Evolutionary conservation across 805 yeast genomes (phyloP).

Genomic region (Saccharomycopsis guyanensis): DNA sequence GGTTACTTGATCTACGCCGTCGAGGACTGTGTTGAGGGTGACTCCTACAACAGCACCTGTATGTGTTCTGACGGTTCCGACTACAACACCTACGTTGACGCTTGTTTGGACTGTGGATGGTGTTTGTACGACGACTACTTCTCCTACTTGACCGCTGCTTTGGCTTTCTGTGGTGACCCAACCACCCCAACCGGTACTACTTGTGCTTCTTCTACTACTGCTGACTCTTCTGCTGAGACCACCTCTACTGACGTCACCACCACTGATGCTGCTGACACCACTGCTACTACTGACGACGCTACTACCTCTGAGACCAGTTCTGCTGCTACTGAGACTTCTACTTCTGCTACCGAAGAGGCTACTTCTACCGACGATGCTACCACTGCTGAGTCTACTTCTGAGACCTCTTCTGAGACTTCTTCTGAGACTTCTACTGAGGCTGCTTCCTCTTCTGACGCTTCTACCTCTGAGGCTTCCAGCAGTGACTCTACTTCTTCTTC

Average conservation of each 20-base stretch:
- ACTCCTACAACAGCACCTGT: constrained; percentile 24
- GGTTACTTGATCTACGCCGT: constrained; percentile 30
- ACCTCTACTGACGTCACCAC: constrained; percentile 6
- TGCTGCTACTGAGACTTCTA: constrained; percentile 4
- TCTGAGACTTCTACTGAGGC: constrained; percentile 6
- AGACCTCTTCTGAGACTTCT: constrained; percentile 17
- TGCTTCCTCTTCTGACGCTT: constrained; percentile 4
- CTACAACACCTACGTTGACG: constrained; percentile 23
- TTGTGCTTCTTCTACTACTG: constrained; percentile 24
- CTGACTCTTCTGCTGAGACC: constrained; percentile 3
- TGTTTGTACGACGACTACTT: constrained; percentile 31
- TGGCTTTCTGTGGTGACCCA: constrained; percentile 26
- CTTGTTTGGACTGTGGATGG: constrained; percentile 34
- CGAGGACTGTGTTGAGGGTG: constrained; percentile 26
- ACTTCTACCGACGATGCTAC: constrained; percentile 5
- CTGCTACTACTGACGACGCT: neutral
- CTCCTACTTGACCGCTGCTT: constrained; percentile 25
- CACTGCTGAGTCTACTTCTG: constrained; percentile 9
- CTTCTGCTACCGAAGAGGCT: neutral
- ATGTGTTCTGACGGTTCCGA: constrained; percentile 23
- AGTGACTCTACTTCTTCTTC: constrained; percentile 19
- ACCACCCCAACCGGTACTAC: constrained; percentile 30
- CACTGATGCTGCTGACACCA: constrained; percentile 2
- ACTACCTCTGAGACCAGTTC: constrained; percentile 6
- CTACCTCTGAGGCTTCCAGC: constrained; percentile 16